These are phyloP conservation scores for Penicillium steckii DNA, from an alignment of 495 filamentous ascomycete genomes.

Conservation along the genomic window DNA sequence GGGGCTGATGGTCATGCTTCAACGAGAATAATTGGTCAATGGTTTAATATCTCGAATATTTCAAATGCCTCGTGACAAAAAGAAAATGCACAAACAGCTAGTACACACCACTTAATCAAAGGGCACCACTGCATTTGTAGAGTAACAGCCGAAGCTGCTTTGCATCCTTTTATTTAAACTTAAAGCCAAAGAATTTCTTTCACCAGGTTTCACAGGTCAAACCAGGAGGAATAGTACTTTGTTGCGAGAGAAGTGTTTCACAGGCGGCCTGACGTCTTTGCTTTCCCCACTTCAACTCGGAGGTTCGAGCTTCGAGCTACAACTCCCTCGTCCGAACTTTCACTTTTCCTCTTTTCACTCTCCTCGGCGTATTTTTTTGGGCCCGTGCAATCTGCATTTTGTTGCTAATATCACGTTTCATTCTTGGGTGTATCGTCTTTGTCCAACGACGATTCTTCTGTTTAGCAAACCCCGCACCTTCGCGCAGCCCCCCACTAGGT, in stretches of 20 bases:
- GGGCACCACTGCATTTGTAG: too few relatives aligned
- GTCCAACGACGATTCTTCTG: background rate
- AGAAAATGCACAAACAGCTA: too few relatives aligned
- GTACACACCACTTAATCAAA: too few relatives aligned
- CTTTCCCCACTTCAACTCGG: conserved; percentile 13
- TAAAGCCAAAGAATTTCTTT: too few relatives aligned
- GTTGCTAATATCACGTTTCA: conserved; percentile 24
- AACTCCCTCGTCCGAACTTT: conserved; percentile 19
- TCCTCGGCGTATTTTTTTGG: background rate
- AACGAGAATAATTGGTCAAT: conserved; percentile 63
- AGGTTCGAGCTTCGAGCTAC: conserved; percentile 18
- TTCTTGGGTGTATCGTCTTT: conserved; percentile 6
- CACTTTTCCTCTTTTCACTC: conserved; percentile 22
- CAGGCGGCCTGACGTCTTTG: conserved; percentile 28
- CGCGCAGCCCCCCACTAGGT: conserved; percentile 13
- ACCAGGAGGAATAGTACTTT: background rate
- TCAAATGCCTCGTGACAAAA: background rate
- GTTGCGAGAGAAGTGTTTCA: background rate
- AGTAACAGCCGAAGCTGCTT: too few relatives aligned
- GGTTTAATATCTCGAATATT: background rate
- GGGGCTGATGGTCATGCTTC: conserved; percentile 90
- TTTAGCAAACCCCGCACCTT: conserved; percentile 15
- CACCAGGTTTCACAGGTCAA: too few relatives aligned
- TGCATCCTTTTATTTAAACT: too few relatives aligned
- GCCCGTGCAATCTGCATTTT: conserved; percentile 27